phyloP scores from a whole-genome alignment of 148 eudicot species.

The Fallopia convolvulus region DNA sequence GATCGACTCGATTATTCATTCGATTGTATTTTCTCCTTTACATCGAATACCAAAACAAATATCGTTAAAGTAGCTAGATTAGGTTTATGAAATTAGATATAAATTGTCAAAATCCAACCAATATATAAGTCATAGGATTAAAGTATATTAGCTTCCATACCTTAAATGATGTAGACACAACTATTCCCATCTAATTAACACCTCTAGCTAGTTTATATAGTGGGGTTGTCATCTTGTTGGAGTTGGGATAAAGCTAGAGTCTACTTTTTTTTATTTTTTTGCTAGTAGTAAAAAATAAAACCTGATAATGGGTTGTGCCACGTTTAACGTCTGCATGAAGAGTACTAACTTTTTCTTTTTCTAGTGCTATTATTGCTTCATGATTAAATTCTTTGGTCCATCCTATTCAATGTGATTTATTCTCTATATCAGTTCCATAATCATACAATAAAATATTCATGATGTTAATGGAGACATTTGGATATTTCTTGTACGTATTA shows the following conservation, averaged over 20 bases:
- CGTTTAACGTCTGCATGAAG: constrained; percentile 5
- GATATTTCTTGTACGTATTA: not conserved
- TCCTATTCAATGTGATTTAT: not conserved
- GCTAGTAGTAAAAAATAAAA: not conserved
- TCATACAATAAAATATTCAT: not conserved
- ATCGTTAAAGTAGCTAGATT: too few species aligned
- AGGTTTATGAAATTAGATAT: too few species aligned
- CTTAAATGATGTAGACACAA: not conserved
- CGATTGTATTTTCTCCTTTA: too few species aligned
- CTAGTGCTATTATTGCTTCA: constrained; percentile 1
- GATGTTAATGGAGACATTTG: not conserved
- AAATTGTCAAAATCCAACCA: too few species aligned
- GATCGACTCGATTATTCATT: too few species aligned
- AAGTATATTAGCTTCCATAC: not conserved
- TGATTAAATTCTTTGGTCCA: constrained; percentile 8
- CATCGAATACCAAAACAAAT: too few species aligned
- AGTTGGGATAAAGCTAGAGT: too few species aligned
- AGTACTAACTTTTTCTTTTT: not conserved
- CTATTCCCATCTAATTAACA: not conserved
- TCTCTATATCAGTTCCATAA: not conserved
- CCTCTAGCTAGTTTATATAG: not conserved
- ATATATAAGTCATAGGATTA: too few species aligned
- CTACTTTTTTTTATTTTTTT: not conserved
- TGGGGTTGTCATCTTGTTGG: not conserved
- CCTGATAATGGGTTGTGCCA: not conserved